Evolutionary conservation across 495 filamentous ascomycete genomes (phyloP), one percentile per base, ranked within the genome.

Genomic region (Penicillium manginii): DNA sequence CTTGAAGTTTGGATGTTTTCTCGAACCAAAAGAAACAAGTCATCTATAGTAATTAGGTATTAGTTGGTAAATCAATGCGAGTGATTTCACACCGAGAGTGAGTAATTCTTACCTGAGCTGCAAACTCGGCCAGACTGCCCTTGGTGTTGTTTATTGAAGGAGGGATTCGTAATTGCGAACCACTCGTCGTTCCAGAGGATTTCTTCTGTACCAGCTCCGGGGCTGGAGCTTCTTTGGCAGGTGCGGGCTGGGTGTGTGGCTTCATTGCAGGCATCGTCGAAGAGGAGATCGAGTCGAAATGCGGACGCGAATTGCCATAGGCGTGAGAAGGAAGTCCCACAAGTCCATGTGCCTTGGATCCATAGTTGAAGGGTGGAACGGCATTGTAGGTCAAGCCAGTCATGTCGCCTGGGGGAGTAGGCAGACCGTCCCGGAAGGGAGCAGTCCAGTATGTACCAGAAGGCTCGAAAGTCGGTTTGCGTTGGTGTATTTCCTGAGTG

Each of bases 21-120:
- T 98, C 96, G 67, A 98, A 99, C 96, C 96, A 99, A 77, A 99
- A 97, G 29, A 99, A 80, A 64, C 93, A 97, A 1, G 94, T 96
- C 74, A 97, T 89, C 89, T 98, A 61, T 8, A 35, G 5, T 26
- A 50, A 31, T 4, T 15, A 19, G 15, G 51, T n/a, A 54, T 59
- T 47, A 62, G 56, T 54, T 47, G n/a, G 32, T 12, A 21, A 18
- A 23, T 49, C 7, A 19, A 18, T 35, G n/a, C 18, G 18, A 18
- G 8, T 12, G 9, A 45, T 3, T 18, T 45, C 42, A 45, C n/a
- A 4, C 15, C 21, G 18, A 21, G 18, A 45, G 42, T n/a, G 4
- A 47, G 33, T 33, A 10, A 39, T 55, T 18, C 82, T 62, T 74
- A 92, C 89, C 81, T 90, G 85, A 32, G 91, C 89, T 42, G 91